phyloP scores from a whole-genome alignment of 768 basidiomycete genomes.

The Mycena vulgaris region DNA sequence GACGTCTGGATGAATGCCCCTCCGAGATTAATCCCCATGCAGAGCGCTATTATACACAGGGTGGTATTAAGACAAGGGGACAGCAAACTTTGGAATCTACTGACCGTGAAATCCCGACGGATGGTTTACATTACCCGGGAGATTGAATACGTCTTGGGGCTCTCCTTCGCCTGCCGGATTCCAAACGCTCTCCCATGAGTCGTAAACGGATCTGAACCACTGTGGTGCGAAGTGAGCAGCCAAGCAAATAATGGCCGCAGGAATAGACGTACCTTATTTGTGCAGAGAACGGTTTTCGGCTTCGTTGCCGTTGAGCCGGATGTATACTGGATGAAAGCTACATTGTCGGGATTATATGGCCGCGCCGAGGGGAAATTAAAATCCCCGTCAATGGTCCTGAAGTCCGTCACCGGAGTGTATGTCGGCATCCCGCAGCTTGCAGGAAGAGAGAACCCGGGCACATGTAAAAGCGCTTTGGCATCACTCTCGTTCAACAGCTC shows the following conservation, averaged over 20 bases:
- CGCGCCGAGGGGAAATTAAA: neutral
- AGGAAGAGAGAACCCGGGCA: neutral
- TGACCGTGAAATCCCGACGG: conserved; percentile 6
- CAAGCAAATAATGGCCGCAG: too few species aligned
- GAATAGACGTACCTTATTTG: too few species aligned
- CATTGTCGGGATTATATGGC: neutral
- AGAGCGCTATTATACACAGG: neutral
- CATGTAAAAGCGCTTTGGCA: neutral
- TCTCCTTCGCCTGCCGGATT: neutral
- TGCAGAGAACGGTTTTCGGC: neutral
- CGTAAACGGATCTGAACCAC: neutral
- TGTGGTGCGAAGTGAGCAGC: too few species aligned
- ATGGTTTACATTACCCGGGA: neutral
- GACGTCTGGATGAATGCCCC: conserved; percentile 6
- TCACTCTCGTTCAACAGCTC: neutral
- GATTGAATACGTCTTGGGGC: neutral
- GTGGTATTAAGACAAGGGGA: too few species aligned
- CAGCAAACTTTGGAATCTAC: too few species aligned
- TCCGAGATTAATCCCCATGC: neutral
- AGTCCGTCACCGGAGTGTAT: neutral
- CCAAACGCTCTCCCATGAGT: neutral
- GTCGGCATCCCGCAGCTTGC: neutral
- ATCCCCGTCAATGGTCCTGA: neutral
- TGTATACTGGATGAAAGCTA: neutral
- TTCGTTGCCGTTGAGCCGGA: neutral